These are phyloP conservation scores for Talaromyces sp. DNA, from an alignment of 2,329 filamentous ascomycete species.

Conservation along the genomic window DNA sequence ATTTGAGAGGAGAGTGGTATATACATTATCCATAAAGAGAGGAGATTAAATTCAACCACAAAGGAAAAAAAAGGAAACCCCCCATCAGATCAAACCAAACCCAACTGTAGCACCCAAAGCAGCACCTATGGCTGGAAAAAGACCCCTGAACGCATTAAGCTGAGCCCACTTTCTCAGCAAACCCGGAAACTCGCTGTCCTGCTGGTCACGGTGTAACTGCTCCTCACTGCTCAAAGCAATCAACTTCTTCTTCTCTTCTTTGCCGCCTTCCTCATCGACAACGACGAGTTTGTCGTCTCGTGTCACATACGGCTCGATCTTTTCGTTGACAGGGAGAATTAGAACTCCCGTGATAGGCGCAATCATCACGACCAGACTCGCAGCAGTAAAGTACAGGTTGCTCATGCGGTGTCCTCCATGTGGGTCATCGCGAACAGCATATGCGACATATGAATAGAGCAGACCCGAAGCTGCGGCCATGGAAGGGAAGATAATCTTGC, in stretches of 20 bases:
- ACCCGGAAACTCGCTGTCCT: constrained; percentile 15
- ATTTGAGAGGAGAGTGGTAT: neutral
- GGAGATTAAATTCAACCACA: neutral
- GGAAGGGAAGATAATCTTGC: constrained; percentile 50
- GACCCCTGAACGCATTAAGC: constrained; percentile 20
- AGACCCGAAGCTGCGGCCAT: constrained; percentile 50
- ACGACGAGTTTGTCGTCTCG: neutral
- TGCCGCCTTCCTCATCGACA: neutral
- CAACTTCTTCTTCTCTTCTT: neutral
- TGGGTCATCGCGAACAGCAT: constrained; percentile 15
- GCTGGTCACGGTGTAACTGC: constrained; percentile 16
- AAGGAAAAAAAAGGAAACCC: neutral
- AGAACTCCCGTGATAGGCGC: constrained; percentile 27
- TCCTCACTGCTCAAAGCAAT: neutral
- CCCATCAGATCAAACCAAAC: constrained; percentile 6
- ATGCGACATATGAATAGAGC: constrained; percentile 42
- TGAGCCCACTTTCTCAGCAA: constrained; percentile 19
- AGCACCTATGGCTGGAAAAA: constrained; percentile 22
- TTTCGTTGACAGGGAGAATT: constrained; percentile 27
- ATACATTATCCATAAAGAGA: neutral
- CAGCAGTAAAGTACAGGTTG: constrained; percentile 6
- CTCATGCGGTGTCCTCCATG: neutral
- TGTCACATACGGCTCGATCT: constrained; percentile 20
- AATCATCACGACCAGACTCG: constrained; percentile 24
- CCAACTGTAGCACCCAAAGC: constrained; percentile 18